Base-by-base conservation (phyloP, 2,329 filamentous ascomycete species). In the Penicillium frequentans region DNA sequence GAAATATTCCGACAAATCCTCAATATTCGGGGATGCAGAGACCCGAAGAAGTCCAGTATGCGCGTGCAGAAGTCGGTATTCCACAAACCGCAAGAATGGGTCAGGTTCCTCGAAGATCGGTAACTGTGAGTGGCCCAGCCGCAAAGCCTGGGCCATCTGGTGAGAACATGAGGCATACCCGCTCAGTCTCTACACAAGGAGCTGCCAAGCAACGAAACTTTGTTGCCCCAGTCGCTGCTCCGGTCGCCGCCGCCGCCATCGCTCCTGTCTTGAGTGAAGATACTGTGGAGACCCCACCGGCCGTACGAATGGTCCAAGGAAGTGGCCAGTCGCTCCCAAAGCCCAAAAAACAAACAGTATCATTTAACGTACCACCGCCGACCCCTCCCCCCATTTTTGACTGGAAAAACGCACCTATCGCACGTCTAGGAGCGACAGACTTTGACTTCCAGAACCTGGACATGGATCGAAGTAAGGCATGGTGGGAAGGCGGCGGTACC, bases 401-500 rank as follows among this genome's bases (percentile, higher is more conserved):
- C 69, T 92, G 89, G 89, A 87, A 84, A 69, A 86, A 86, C 66
- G 87, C 82, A 8, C 84, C 83, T 0, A 80, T 87, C 33, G 88
- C 87, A 33, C 82, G 81, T 8, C 75, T 91, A 3, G 79, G 80
- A 0, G 82, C 83, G 1, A 70, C 78, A 1, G 74, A 90, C 50
- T 80, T 91, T 29, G 84, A 90, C 57, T 81, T 90, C 31, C 78
- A 81, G 55, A 73, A 77, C 21, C 58, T 73, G 16, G 68, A 73
- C 35, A 65, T 68, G 29, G 84, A 86, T 43, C 82, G 78, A 59
- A 79, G 79, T 59, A 82, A 83, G 63, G 79, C 90, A 1, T 96
- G 91, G 91, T 95, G 91, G 91, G 91, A 96, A 69, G 80, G 81
- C 52, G 79, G 75, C 29, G 77, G 76, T 56, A 81, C 75, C 21